phyloP scores from a whole-genome alignment of 2,329 filamentous ascomycete species.

The Arthrobotrys entomopaga region DNA sequence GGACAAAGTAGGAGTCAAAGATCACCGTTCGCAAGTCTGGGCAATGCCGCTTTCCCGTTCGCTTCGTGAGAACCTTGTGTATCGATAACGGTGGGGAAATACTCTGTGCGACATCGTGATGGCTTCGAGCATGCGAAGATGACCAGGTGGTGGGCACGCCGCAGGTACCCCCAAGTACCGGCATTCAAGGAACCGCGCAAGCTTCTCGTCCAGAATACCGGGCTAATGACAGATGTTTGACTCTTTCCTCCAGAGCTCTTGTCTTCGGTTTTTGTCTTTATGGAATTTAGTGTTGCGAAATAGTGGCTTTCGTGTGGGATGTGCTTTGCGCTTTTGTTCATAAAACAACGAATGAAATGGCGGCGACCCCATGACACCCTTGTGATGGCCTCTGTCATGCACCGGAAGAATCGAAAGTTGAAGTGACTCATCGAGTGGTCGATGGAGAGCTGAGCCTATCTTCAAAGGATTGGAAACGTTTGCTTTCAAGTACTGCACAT shows the following conservation, averaged over 20 bases:
- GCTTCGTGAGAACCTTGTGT: conserved; percentile 33
- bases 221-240: too few species aligned
- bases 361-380: conserved; percentile 49
- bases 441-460: conserved; percentile 6
- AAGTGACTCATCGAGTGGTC: conserved; percentile 35
- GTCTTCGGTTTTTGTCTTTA: too few species aligned
- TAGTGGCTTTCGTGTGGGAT: conserved; percentile 26
- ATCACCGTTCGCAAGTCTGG: conserved; percentile 30
- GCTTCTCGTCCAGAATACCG: conserved; percentile 4
- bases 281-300: too few species aligned
- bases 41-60: conserved; percentile 47
- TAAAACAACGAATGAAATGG: conserved; percentile 29
- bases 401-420: conserved; percentile 3
- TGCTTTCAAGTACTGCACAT: not conserved
- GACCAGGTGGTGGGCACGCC: not conserved
- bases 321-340: conserved; percentile 50
- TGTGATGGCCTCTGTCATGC: conserved; percentile 41
- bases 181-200: conserved; percentile 1
- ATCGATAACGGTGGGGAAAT: conserved; percentile 47
- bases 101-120: conserved; percentile 26
- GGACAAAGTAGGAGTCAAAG: conserved; percentile 33
- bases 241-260: conserved; percentile 9
- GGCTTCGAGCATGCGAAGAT: conserved; percentile 4
- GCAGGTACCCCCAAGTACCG: conserved; percentile 41
- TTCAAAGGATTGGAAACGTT: conserved; percentile 8